Evolutionary conservation across 2,329 filamentous ascomycete genomes (phyloP).

Genomic region (Curvularia lunata): DNA sequence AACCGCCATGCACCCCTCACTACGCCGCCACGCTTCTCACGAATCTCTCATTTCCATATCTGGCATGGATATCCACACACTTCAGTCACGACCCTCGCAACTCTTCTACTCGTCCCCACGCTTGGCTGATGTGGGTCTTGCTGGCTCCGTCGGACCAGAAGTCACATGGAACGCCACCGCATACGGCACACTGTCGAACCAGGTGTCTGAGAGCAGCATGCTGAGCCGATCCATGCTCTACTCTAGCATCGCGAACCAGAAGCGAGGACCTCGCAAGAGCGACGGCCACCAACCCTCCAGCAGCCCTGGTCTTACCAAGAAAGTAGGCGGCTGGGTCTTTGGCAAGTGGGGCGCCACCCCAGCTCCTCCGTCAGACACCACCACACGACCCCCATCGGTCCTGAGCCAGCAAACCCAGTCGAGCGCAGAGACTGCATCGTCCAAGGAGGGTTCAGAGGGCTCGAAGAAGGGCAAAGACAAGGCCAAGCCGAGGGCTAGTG

Average conservation of each 20-base stretch:
- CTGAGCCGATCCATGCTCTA: conserved; percentile 61
- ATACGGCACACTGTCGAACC: conserved; percentile 59
- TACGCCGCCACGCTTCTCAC: conserved; percentile 76
- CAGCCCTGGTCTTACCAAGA: conserved; percentile 54
- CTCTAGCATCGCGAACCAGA: conserved; percentile 38
- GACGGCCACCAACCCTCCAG: conserved; percentile 25
- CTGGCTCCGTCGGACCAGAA: conserved; percentile 49
- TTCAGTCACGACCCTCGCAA: conserved; percentile 77
- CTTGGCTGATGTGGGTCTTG: conserved; percentile 55
- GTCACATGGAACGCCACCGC: conserved; percentile 54
- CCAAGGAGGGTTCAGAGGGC: conserved; percentile 5
- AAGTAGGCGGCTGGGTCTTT: conserved; percentile 70
- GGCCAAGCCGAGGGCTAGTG: conserved; percentile 37
- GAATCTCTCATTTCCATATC: conserved; percentile 88
- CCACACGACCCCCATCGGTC: conserved; percentile 28
- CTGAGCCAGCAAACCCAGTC: conserved; percentile 33
- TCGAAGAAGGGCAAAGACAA: conserved; percentile 23
- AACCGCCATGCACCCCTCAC: conserved; percentile 46
- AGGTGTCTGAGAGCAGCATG: conserved; percentile 58
- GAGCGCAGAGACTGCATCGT: conserved; percentile 18
- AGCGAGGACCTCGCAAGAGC: conserved; percentile 30
- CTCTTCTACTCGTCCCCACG: conserved; percentile 64
- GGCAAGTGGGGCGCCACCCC: conserved; percentile 67
- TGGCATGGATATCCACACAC: conserved; percentile 87
- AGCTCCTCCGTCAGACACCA: conserved; percentile 33